Percentiles rank a stretch among this genome's conserved stretches.
These are phyloP conservation scores for Sequoia sempervirens DNA, from an alignment of 75 land plant species.

Conservation along the genomic window DNA sequence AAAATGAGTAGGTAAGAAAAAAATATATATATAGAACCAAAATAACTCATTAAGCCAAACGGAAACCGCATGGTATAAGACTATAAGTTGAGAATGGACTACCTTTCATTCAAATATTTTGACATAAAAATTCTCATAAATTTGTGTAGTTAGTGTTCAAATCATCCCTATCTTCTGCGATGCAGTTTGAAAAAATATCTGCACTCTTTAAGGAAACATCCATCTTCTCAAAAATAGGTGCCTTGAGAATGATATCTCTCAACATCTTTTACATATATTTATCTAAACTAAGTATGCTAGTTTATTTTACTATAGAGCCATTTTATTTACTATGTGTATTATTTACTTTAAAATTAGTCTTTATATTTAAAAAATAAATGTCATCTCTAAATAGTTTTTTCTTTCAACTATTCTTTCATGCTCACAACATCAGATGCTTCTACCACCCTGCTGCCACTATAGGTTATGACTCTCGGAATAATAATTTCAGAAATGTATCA, in stretches of 20 bases:
- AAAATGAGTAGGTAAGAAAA: not conserved
- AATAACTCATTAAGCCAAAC: not conserved
- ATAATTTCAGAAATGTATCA: not conserved
- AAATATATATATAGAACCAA: not conserved
- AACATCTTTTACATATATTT: too few species aligned
- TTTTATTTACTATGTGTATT: too few species aligned
- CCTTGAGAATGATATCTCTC: too few species aligned
- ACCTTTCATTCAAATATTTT: not conserved
- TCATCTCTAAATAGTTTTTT: too few species aligned
- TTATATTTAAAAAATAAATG: too few species aligned
- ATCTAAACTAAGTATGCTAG: too few species aligned
- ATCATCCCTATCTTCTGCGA: not conserved
- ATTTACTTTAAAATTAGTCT: too few species aligned
- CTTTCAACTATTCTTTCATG: too few species aligned
- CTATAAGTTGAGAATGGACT: not conserved
- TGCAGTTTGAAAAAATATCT: not conserved
- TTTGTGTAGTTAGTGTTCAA: not conserved
- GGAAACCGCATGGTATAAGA: not conserved
- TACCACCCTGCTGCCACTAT: too few species aligned
- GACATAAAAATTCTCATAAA: not conserved
- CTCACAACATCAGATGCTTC: too few species aligned
- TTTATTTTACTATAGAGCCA: too few species aligned
- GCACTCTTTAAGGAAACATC: not conserved
- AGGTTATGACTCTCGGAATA: not conserved
- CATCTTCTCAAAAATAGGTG: too few species aligned